Percentiles rank a stretch among this genome's conserved stretches.
These are phyloP conservation scores for Porcisia deanei DNA, from an alignment of 208 protist genomes.

Conservation along the genomic window DNA sequence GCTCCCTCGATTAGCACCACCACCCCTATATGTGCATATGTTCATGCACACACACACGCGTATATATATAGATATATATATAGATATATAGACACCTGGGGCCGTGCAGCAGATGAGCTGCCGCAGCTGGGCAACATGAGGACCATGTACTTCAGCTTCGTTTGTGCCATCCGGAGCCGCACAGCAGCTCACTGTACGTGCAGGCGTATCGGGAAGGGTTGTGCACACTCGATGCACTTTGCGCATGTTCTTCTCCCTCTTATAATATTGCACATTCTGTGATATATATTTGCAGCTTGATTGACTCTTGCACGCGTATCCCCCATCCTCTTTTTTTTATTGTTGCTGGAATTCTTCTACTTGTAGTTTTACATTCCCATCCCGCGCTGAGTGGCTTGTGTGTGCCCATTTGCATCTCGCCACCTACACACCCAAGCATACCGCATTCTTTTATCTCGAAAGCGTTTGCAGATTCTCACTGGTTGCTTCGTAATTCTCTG, in stretches of 20 bases:
- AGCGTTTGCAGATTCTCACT: too few species aligned
- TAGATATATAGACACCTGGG: neutral
- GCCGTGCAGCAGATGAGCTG: neutral
- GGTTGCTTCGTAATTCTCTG: neutral
- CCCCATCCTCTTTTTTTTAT: neutral
- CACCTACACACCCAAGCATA: neutral
- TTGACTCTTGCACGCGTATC: neutral
- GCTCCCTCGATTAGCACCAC: neutral
- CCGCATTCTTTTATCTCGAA: neutral
- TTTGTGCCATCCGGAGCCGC: neutral
- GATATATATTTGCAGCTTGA: too few species aligned
- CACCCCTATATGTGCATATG: too few species aligned
- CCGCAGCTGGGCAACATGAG: neutral
- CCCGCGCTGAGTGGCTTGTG: neutral
- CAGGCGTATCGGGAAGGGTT: neutral
- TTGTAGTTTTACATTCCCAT: neutral
- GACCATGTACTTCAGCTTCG: too few species aligned
- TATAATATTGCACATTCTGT: neutral
- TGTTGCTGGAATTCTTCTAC: neutral
- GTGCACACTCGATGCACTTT: neutral
- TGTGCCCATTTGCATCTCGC: neutral
- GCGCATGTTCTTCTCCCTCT: neutral
- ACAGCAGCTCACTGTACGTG: neutral
- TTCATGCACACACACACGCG: too few species aligned
- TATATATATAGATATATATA: too few species aligned